A percentile compares a stretch with the other conserved stretches of the same genome.
Evolutionary conservation across 2,329 filamentous ascomycete genomes (phyloP).

Genomic region (Fusarium lateritium): DNA sequence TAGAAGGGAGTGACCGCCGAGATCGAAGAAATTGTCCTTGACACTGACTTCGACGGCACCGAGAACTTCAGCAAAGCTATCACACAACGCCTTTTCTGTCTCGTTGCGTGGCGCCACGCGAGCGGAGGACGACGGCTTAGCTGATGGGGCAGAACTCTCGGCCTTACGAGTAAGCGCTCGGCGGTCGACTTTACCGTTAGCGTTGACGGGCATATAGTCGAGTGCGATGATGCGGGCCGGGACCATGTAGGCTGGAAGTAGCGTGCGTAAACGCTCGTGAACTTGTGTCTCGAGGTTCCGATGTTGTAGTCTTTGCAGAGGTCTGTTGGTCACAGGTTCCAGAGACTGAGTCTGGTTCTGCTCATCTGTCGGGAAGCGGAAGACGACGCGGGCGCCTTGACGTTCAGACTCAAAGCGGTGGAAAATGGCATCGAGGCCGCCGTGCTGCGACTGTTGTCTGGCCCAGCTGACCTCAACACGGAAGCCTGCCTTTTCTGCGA

Average conservation of each 20-base stretch:
- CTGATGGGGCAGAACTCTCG: background rate
- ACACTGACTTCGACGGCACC: background rate
- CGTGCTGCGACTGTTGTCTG: conserved; percentile 51
- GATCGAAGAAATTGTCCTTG: background rate
- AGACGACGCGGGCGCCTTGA: conserved; percentile 19
- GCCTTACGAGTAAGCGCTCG: background rate
- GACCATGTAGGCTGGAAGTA: conserved; percentile 19
- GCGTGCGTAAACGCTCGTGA: background rate
- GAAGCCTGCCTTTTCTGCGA: conserved; percentile 57
- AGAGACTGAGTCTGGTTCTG: background rate
- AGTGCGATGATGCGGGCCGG: conserved; percentile 5
- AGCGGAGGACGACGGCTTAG: background rate
- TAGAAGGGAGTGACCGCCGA: conserved; percentile 6
- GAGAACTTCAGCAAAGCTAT: background rate
- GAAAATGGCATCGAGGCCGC: conserved; percentile 50
- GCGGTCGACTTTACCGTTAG: conserved; percentile 24
- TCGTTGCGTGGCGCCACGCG: background rate
- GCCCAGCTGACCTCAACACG: conserved; percentile 63
- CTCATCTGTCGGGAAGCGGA: conserved; percentile 46
- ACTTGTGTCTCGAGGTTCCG: background rate
- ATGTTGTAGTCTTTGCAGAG: background rate
- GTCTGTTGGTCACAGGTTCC: background rate
- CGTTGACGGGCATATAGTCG: conserved; percentile 15
- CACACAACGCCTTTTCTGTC: background rate
- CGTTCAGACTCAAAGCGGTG: conserved; percentile 52